phyloP scores from a whole-genome alignment of 225 moss, liverwort and hornwort genomes.

The Antitrichia curtipendula region DNA sequence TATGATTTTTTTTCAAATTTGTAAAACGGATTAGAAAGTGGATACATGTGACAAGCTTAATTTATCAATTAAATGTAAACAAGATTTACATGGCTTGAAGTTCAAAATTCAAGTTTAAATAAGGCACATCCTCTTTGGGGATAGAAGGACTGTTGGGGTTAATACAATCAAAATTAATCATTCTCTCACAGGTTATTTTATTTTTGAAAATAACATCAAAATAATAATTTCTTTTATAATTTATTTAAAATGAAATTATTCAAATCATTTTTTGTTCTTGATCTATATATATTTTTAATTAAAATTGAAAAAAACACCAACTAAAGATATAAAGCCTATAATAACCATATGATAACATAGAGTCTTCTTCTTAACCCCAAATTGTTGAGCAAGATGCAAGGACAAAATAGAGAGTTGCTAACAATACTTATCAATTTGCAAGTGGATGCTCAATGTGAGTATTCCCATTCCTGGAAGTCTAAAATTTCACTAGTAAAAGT shows the following conservation, averaged over 20 bases:
- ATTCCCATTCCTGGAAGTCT: not conserved
- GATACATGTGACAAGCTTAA: accelerated
- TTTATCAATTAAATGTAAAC: not conserved
- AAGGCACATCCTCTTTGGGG: not conserved
- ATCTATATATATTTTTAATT: not conserved
- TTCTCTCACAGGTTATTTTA: not conserved
- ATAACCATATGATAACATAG: accelerated
- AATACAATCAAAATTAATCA: accelerated
- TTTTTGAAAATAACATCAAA: not conserved
- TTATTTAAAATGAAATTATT: not conserved
- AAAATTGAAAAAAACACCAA: not conserved
- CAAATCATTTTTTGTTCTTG: too few relatives aligned
- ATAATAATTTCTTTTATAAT: too few relatives aligned
- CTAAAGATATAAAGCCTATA: not conserved
- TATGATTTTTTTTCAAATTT: not conserved
- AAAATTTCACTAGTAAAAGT: not conserved
- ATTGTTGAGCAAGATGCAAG: not conserved
- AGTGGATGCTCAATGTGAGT: not conserved
- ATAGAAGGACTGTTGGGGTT: not conserved
- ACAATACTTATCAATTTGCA: not conserved
- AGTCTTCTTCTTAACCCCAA: not conserved
- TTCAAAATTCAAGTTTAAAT: not conserved
- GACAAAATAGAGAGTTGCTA: not conserved
- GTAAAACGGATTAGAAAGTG: not conserved
- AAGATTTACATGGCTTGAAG: not conserved